phyloP scores from a whole-genome alignment of 495 filamentous ascomycete genomes.

The Penicillium argentinense region DNA sequence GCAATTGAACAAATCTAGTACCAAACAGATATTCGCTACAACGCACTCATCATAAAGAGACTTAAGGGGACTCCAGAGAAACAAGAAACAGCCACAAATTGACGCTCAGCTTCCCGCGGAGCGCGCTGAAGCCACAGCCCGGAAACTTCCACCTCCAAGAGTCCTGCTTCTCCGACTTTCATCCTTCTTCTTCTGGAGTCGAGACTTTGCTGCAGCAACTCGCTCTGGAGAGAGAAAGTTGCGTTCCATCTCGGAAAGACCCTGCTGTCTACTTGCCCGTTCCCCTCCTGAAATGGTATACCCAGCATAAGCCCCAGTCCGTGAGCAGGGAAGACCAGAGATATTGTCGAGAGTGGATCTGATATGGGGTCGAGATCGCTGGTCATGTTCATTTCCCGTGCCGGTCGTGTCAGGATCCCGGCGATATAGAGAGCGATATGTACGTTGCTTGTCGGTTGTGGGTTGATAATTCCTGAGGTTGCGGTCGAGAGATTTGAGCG shows the following conservation, averaged over 20 bases:
- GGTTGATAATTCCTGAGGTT: constrained; percentile 18
- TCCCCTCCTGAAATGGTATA: constrained; percentile 31
- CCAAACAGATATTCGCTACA: no score
- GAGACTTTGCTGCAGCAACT: constrained; percentile 59
- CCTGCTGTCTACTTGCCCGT: constrained; percentile 36
- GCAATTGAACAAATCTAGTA: no score
- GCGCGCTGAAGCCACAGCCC: neutral
- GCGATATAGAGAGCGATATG: constrained; percentile 27
- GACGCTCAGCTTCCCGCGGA: neutral
- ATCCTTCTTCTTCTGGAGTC: constrained; percentile 57
- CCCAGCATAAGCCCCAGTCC: constrained; percentile 15
- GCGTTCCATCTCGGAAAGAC: constrained; percentile 31
- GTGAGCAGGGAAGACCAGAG: constrained; percentile 11
- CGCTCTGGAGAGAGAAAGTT: constrained; percentile 59
- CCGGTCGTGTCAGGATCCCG: constrained; percentile 13
- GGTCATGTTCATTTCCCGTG: constrained; percentile 19
- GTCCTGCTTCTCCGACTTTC: constrained; percentile 33
- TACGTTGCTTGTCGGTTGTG: constrained; percentile 24
- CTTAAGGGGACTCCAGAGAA: neutral
- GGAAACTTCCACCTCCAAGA: constrained; percentile 32
- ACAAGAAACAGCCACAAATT: no score
- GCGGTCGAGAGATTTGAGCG: constrained; percentile 27
- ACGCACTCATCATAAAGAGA: no score
- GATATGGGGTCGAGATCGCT: constrained; percentile 34
- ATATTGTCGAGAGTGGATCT: constrained; percentile 27